Base-by-base conservation (phyloP, 176 grass and related monocot species). In the Metroxylon sagu region DNA sequence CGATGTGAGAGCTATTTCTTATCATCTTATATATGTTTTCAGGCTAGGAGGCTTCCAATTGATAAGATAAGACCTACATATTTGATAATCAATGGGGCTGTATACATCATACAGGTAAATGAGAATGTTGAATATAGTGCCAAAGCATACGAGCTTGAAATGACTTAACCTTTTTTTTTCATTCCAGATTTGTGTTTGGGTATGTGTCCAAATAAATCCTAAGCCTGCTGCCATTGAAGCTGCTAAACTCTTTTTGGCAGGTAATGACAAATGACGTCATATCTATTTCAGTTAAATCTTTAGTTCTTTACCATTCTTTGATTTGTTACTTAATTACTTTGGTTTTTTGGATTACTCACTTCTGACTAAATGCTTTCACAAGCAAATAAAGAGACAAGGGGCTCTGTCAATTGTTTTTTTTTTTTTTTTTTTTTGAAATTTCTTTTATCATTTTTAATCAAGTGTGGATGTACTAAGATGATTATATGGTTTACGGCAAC, bases 231-330 rank as follows among this genome's bases (percentile, higher is more conserved):
- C 58, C 6, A 28, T 60, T 26, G 58, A 60, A 18, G 27, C 30
- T 60, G 58, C 58, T 60, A 60, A 60, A 31, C 28, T 60, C 30
- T 60, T 60, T 28, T 60, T 60, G 28, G 58, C 58, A 60, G 25
- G 58, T 60, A 43, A 43, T 43, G 35, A 43, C 3, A 43, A 43
- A 43, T 43, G 10, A 43, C 2, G 14, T 2, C 35, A 14, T 43
- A 43, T 43, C 35, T 43, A 43, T 14, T 14, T 43, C 35, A 43
- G 35, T 43, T 43, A 43, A 43, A 43, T 43, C 35, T 43, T 43
- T 43, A 43, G 5, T 14, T 43, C 14, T 43, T 43, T 43, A 10
- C 35, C 35, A 12, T 43, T 43, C 35, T 43, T 43, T 43, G 1
- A 43, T 43, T 43, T 10, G 12, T 43, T 43, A 14, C 12, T 43